These are phyloP conservation scores for Stereum hirsutum DNA, from an alignment of 1,284 basidiomycete genomes.

Conservation along the genomic window DNA sequence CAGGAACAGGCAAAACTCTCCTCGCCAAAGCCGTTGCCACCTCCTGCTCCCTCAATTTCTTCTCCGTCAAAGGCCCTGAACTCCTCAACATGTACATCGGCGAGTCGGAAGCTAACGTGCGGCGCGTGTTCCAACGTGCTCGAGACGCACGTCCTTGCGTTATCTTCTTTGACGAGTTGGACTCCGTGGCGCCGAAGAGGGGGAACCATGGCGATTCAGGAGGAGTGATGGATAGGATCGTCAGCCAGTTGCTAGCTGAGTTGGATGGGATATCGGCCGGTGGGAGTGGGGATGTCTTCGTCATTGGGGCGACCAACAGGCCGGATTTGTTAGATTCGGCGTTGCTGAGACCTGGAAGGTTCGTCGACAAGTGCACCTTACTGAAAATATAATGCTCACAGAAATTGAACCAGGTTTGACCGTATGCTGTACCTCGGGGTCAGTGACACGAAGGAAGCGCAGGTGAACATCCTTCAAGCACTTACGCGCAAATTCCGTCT, in stretches of 20 bases:
- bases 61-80: conserved; percentile 96
- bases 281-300: conserved; percentile 72
- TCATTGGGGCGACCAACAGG: conserved; percentile 96
- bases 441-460: conserved; percentile 82
- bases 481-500: conserved; percentile 91
- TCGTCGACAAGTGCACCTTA: conserved; percentile 13
- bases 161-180: conserved; percentile 97
- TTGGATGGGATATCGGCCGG: conserved; percentile 84
- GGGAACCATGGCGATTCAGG: conserved; percentile 94
- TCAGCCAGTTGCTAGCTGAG: conserved; percentile 92
- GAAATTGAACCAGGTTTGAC: conserved; percentile 66
- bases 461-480: conserved; percentile 83
- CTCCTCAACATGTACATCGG: conserved; percentile 98
- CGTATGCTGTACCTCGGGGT: conserved; percentile 95
- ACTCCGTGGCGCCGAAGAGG: conserved; percentile 92
- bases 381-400: not conserved
- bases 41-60: conserved; percentile 87
- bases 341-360: conserved; percentile 86
- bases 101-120: conserved; percentile 95
- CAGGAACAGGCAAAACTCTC: conserved; percentile 94
- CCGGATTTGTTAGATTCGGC: conserved; percentile 95
- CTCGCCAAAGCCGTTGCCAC: conserved; percentile 93
- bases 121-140: conserved; percentile 87
- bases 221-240: conserved; percentile 97
- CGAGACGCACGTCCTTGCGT: conserved; percentile 88